Evolutionary conservation across 345 rosid species (phyloP), one percentile per base, ranked within the genome.

Genomic region (Citrus cavaleriei): DNA sequence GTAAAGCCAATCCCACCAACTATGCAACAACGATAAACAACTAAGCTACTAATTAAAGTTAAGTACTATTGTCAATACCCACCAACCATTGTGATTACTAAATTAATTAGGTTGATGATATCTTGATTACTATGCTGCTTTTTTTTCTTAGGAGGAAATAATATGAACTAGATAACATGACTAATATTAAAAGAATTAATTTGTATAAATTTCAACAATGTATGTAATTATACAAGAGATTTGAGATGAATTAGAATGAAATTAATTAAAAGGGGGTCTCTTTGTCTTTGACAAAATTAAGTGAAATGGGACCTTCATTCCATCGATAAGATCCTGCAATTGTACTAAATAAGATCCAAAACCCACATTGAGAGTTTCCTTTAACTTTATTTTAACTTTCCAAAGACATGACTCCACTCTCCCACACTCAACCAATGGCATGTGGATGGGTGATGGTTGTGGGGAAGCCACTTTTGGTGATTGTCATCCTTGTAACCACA

Each of bases 381-480:
- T 63, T 61, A 10, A 61, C 79, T 65, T 65, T 76, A 82, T 68
- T 69, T 67, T 22, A 74, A 58, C 63, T 68, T 82, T 73, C 27
- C 4, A 42, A 75, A 77, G 88, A 88, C 88, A 80, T 61, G 86
- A 77, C 87, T 84, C 84, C 87, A 77, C 89, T 81, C 81, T 83
- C 84, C 75, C 21, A 76, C 37, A 81, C 81, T 51, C 78, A 55
- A 79, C 73, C 75, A 70, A 35, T 14, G 24, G 84, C 85, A 89
- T 84, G 87, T 85, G 88, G 78, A 82, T n/a, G 83, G 79, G 84
- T 86, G 84, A 83, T 85, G 79, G 78, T 40, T 74, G 69, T 72
- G 83, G 80, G 78, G n/a, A 32, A 67, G 63, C 59, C 78, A 79
- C 81, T 82, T 85, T 77, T 61, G 32, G 76, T 68, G 74, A 80